A percentile compares a stretch with the other conserved stretches of the same genome.
Conservation (phyloP, 139 green algal species). For the Ulvella scutata region DNA sequence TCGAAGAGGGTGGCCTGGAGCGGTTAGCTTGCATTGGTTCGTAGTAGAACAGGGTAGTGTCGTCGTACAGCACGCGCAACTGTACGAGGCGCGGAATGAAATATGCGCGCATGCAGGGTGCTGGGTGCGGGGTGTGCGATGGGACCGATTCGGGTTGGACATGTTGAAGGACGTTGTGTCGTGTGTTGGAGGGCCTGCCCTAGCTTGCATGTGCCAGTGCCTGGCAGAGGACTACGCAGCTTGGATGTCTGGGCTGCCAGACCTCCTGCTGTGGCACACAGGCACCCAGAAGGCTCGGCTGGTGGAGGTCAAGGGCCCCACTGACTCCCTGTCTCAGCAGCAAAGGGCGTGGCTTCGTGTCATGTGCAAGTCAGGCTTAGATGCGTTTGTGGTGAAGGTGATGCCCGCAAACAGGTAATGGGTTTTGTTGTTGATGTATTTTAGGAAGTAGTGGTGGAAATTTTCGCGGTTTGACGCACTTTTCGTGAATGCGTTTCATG, state of each 20-base stretch:
- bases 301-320: conserved; percentile 51
- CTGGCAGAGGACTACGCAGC: conserved; percentile 50
- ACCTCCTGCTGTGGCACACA: conserved; percentile 70
- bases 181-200: conserved; percentile 46
- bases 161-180: conserved; percentile 44
- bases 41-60: too few species aligned
- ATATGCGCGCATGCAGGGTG: neutral
- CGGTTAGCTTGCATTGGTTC: too few species aligned
- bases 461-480: too few species aligned
- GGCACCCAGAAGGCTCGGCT: conserved; percentile 5
- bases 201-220: conserved; percentile 54
- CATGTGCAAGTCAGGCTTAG: conserved; percentile 30
- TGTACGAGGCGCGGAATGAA: too few species aligned
- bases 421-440: neutral
- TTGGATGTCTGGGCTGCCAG: conserved; percentile 49
- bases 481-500: too few species aligned
- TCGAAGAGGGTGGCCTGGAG: too few species aligned
- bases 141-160: conserved; percentile 39
- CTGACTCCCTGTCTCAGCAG: conserved; percentile 59
- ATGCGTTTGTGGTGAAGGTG: conserved; percentile 3
- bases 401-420: neutral
- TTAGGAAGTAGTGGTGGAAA: neutral
- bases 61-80: too few species aligned
- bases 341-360: conserved; percentile 60
- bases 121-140: conserved; percentile 40